Conservation (phyloP, 1,139 yeast species). For the Saccharomycopsis crataegensis region DNA sequence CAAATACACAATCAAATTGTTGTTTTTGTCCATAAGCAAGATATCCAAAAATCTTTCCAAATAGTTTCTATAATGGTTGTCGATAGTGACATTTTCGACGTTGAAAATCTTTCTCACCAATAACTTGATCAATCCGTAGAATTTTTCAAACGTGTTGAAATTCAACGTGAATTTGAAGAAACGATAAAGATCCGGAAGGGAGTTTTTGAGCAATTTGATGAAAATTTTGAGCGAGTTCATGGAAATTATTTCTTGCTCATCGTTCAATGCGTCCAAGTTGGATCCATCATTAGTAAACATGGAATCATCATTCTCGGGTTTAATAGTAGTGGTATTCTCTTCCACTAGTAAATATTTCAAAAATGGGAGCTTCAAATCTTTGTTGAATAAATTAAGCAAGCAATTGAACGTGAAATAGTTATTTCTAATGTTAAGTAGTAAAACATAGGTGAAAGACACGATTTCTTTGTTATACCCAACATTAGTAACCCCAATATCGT, state of each 20-base stretch:
- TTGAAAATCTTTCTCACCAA: conserved; percentile 9
- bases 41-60: conserved; percentile 18
- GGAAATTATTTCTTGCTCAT: conserved; percentile 7
- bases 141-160: conserved; percentile 2
- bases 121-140: conserved; percentile 2
- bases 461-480: conserved; percentile 6
- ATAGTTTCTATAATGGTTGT: conserved; percentile 3
- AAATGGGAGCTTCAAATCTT: conserved; percentile 10
- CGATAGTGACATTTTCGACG: not conserved
- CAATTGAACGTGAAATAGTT: conserved; percentile 15
- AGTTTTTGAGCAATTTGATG: conserved; percentile 9
- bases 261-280: not conserved
- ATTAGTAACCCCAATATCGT: conserved; percentile 12
- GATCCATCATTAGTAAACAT: not conserved
- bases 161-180: conserved; percentile 3
- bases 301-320: too few relatives aligned
- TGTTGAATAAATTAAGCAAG: conserved; percentile 11
- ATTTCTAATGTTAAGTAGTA: conserved; percentile 10
- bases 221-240: conserved; percentile 10
- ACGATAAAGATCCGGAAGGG: conserved; percentile 9
- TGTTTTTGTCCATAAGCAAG: conserved; percentile 15
- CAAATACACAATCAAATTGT: conserved; percentile 15
- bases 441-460: conserved; percentile 8
- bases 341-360: conserved; percentile 5
- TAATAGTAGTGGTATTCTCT: not conserved